Percentiles rank a stretch among this genome's conserved stretches.
phyloP scores from a whole-genome alignment of 768 basidiomycete genomes.

The Xerocomus spinulosus region DNA sequence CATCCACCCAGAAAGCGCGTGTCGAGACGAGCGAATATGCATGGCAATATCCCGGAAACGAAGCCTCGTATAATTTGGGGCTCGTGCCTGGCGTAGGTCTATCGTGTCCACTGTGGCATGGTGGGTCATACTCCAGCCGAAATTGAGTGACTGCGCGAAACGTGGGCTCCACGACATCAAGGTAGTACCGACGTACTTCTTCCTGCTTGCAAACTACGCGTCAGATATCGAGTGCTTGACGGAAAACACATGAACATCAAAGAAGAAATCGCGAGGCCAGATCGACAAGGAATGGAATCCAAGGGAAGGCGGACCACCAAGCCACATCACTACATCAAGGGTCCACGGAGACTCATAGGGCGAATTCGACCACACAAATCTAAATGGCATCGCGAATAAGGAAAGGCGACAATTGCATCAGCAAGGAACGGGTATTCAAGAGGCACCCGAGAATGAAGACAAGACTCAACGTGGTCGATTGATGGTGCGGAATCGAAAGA shows the following conservation, averaged over 20 bases:
- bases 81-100: not conserved
- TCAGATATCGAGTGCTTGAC: slow-evolving; percentile 15
- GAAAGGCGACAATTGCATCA: slow-evolving; percentile 3
- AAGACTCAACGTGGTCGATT: slow-evolving; percentile 7
- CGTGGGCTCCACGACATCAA: slow-evolving; percentile 28
- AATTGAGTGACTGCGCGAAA: slow-evolving; percentile 12
- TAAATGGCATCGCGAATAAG: slow-evolving; percentile 2
- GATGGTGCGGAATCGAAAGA: slow-evolving; percentile 6
- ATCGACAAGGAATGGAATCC: slow-evolving; percentile 9
- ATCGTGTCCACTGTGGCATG: not conserved
- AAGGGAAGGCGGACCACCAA: slow-evolving; percentile 3
- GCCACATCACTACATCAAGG: slow-evolving; percentile 14
- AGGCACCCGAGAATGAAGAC: slow-evolving; percentile 8
- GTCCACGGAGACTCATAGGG: slow-evolving; percentile 9
- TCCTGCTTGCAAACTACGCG: slow-evolving; percentile 23
- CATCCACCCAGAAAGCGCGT: slow-evolving; percentile 79
- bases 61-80: slow-evolving; percentile 11
- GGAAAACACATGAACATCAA: slow-evolving; percentile 8
- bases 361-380: slow-evolving; percentile 5
- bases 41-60: slow-evolving; percentile 29
- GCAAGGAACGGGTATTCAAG: slow-evolving; percentile 1
- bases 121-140: slow-evolving; percentile 1
- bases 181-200: slow-evolving; percentile 34
- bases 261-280: slow-evolving; percentile 2
- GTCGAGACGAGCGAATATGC: slow-evolving; percentile 67